These are phyloP conservation scores for Thelephora aurantiotincta DNA, from an alignment of 768 basidiomycete species.

Conservation along the genomic window DNA sequence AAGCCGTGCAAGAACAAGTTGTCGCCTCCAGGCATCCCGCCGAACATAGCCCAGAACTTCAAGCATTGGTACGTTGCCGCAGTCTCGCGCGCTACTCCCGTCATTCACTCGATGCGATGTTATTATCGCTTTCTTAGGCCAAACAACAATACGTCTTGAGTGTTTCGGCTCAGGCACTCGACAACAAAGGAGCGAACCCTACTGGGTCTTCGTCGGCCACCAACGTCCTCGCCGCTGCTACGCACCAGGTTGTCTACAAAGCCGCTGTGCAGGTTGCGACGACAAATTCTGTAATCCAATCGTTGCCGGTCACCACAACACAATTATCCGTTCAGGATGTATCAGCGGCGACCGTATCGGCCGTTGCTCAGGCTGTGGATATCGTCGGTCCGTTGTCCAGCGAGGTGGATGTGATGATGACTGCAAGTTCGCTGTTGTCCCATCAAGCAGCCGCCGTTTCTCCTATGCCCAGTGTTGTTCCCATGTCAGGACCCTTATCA, in stretches of 20 bases:
- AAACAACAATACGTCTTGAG: slow-evolving; percentile 74
- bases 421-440: slow-evolving; percentile 40
- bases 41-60: slow-evolving; percentile 32
- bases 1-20: slow-evolving; percentile 57
- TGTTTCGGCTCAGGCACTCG: slow-evolving; percentile 60
- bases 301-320: slow-evolving; percentile 16
- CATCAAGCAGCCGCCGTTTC: slow-evolving; percentile 16
- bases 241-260: slow-evolving; percentile 69
- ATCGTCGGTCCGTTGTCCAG: slow-evolving; percentile 58
- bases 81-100: not conserved
- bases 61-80: slow-evolving; percentile 28
- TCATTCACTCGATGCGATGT: not conserved
- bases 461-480: too few relatives aligned
- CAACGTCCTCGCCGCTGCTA: slow-evolving; percentile 55
- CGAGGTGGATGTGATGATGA: slow-evolving; percentile 71
- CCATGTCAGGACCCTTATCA: too few relatives aligned
- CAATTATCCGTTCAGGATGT: slow-evolving; percentile 44
- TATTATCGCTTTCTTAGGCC: slow-evolving; percentile 14
- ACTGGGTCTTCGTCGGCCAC: slow-evolving; percentile 29
- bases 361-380: slow-evolving; percentile 74
- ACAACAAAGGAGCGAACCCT: slow-evolving; percentile 43
- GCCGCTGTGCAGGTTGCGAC: slow-evolving; percentile 50
- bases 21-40: slow-evolving; percentile 34
- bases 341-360: slow-evolving; percentile 53
- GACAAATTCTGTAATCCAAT: slow-evolving; percentile 29